Percentiles rank a stretch among this genome's conserved stretches.
Evolutionary conservation across 129 eudicot species (phyloP).

Genomic region (Artemisia tridentata): DNA sequence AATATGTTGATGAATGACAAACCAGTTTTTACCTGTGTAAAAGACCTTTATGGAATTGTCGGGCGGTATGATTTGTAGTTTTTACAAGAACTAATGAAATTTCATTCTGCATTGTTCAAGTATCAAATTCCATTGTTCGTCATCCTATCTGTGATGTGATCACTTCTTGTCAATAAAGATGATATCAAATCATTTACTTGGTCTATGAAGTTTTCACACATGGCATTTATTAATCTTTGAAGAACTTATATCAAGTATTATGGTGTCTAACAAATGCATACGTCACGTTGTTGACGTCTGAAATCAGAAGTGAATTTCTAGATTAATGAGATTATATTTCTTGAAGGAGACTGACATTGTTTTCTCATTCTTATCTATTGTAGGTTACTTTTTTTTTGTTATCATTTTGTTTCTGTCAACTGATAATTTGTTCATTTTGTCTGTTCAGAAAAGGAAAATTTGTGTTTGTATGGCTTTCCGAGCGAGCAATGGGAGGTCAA

Average conservation of each 20-base stretch:
- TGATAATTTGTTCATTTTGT: slow-evolving; percentile 13
- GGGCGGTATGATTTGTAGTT: too few species aligned
- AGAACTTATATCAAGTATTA: too few species aligned
- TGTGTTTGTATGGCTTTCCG: slow-evolving; percentile 83
- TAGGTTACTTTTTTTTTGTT: background rate
- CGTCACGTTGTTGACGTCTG: too few species aligned
- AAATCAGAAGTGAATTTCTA: too few species aligned
- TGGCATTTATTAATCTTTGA: slow-evolving; percentile 4
- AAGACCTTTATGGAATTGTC: too few species aligned
- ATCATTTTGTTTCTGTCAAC: slow-evolving; percentile 2
- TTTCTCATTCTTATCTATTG: background rate
- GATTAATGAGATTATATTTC: too few species aligned
- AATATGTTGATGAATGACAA: too few species aligned
- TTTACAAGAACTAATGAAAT: background rate
- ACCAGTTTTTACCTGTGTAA: too few species aligned
- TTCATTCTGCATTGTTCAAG: slow-evolving; percentile 15
- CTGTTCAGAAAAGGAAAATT: slow-evolving; percentile 70
- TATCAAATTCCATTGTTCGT: background rate
- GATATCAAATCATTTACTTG: slow-evolving; percentile 3
- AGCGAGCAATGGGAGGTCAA: slow-evolving; percentile 91
- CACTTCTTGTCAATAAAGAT: background rate
- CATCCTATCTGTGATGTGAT: background rate
- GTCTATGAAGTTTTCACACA: background rate
- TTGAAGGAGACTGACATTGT: background rate
- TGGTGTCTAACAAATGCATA: too few species aligned